Base-by-base conservation (phyloP, 805 yeast species). In the Lipomyces spencermartinsiae region DNA sequence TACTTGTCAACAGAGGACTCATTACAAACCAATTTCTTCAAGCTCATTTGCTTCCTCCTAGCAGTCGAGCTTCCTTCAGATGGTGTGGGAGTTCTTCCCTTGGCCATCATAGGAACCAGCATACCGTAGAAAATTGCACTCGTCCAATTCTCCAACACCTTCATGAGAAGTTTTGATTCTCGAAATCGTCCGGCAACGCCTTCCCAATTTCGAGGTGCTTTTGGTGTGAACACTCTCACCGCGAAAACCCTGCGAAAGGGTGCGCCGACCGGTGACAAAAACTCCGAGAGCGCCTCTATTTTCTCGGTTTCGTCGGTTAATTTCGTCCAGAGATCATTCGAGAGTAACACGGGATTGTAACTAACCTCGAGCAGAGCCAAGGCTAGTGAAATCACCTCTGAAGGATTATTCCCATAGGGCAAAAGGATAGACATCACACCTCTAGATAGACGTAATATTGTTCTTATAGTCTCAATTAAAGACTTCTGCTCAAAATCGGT, bases 51-150 rank as follows among this genome's bases (percentile, higher is more conserved):
- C 29, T 25, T 39, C 49, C 49, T 39, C 49, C n/a, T 39, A 39
- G 49, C 49, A 39, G 3, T 39, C 12, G 49, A 2, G n/a, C 49
- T 3, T 39, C 49, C 49, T 39, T 39, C 49, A 39, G 49, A 39
- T 39, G 49, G 49, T 16, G 49, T 39, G 12, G 49, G 49, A 39
- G 49, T 39, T 3, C 49, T 39, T 39, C 49, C 49, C 49, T 39
- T 39, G 49, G 16, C 49, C 49, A 39, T 39, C 49, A 39, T 39
- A 39, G 49, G 49, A 39, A 39, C 49, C 49, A 39, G n/a, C 49
- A 39, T 39, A 39, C 3, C 49, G n/a, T 39, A 39, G n/a, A 2
- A 39, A 39, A 39, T 39, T 39, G 16, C 3, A 39, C 49, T 2
- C 12, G 49, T 39, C 49, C 49, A 39, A 39, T 3, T 39, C 3